phyloP scores from a whole-genome alignment of 768 basidiomycete species.

The Suillus sp. region DNA sequence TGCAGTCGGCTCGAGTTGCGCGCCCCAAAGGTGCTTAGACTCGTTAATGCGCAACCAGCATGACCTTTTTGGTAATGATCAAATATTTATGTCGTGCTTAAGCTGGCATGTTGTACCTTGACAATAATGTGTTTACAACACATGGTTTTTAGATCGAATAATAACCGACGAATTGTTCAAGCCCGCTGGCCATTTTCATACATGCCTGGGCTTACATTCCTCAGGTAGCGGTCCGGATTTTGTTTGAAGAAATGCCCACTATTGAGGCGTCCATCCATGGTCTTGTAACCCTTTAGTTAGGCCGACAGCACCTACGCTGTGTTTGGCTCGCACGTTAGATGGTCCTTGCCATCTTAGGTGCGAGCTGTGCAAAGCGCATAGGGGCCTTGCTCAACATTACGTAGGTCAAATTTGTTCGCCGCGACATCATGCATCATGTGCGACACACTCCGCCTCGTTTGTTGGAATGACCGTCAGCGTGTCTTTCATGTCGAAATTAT shows the following conservation, averaged over 20 bases:
- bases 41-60: background rate
- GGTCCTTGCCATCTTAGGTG: background rate
- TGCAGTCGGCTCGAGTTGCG: background rate
- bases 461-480: background rate
- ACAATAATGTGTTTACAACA: background rate
- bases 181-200: background rate
- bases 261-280: background rate
- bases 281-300: background rate
- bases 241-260: background rate
- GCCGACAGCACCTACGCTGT: background rate
- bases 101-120: background rate
- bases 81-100: background rate
- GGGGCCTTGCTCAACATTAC: too few species aligned
- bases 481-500: slow-evolving; percentile 14
- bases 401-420: background rate
- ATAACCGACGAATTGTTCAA: background rate
- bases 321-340: background rate
- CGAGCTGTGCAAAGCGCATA: background rate
- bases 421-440: background rate
- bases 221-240: background rate
- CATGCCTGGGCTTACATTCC: background rate
- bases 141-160: background rate
- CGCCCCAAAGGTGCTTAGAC: background rate
- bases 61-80: background rate
- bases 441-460: background rate